Base-by-base conservation (phyloP, 2,329 filamentous ascomycete species). In the Corynespora cassiicola region DNA sequence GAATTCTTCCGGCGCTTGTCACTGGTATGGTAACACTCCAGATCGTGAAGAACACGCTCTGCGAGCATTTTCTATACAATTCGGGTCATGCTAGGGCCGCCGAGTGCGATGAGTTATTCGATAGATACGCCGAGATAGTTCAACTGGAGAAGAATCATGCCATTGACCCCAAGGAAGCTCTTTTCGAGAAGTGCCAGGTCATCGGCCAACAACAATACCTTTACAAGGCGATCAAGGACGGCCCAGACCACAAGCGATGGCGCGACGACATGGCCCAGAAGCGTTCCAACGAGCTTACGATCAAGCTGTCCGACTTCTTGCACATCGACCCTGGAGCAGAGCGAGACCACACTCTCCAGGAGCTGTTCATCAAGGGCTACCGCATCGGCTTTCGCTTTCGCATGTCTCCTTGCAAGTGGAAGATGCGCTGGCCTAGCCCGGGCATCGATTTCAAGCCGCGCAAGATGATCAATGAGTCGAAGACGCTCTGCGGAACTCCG, bases 361-460 rank as follows among this genome's bases (percentile, higher is more conserved):
- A 56, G 29, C 47, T 55, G 3, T 55, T 41, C 31, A 31, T 55
- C 29, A 51, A 53, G 31, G 55, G 48, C 4, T 56, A 50, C 22
- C 42, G 55, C 9, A 56, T 55, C 25, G 51, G 49, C 4, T 55
- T 58, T 31, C 43, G 52, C 7, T 29, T 58, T 29, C 52, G 49
- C 17, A 54, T 50, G 45, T 42, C 42, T 4, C 31, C 50, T 1
- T 27, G 31, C 10, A 46, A 52, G 28, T 54, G 52, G 54, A 18
- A 38, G 10, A 45, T 53, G 22, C 17, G 26, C n/a, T 56, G 45
- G 42, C 50, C 52, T 1, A 18, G 23, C 12, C 21, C 29, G 3
- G 50, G 50, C 7, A 31, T 30, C 6, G 29, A 39, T 14, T 47
- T 53, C 31, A 28, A 47, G n/a, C 18, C 31, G 2, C 14, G 19